Conservation (phyloP, 1,284 basidiomycete species). For the Moesziomyces parantarcticus region DNA sequence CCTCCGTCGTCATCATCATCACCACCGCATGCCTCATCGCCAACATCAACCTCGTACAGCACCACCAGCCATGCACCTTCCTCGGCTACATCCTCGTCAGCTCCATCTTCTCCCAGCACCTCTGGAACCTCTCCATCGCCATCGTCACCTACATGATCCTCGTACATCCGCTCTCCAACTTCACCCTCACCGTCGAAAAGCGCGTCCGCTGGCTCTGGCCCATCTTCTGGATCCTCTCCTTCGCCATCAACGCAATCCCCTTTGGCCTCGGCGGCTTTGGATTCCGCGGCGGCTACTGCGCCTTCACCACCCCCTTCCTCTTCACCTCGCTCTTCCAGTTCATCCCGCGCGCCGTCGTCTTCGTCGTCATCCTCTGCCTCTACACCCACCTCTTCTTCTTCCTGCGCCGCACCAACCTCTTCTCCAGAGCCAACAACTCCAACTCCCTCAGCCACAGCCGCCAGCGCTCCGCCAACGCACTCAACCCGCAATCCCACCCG, state of each 20-base stretch:
- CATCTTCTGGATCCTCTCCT: conserved; percentile 50
- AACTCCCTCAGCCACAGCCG: conserved; percentile 22
- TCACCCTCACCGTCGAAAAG: conserved; percentile 53
- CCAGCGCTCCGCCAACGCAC: conserved; percentile 7
- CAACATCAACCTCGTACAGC: conserved; percentile 41
- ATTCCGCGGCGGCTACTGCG: conserved; percentile 57
- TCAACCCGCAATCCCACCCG: background rate
- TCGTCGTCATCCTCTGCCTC: conserved; percentile 54
- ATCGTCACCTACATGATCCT: conserved; percentile 63
- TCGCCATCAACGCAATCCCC: conserved; percentile 47
- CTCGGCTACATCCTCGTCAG: conserved; percentile 51
- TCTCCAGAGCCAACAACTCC: conserved; percentile 36
- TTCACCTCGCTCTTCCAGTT: conserved; percentile 55
- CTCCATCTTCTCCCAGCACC: conserved; percentile 58
- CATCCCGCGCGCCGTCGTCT: conserved; percentile 51
- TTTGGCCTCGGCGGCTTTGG: conserved; percentile 49
- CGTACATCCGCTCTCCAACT: conserved; percentile 53
- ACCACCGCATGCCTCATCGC: conserved; percentile 45
- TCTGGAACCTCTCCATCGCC: conserved; percentile 62
- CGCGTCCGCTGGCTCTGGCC: conserved; percentile 58
- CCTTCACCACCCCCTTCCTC: conserved; percentile 29
- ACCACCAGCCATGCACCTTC: conserved; percentile 41
- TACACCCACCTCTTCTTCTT: conserved; percentile 66
- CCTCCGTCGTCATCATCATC: conserved; percentile 52
- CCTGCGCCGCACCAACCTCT: conserved; percentile 56